These are phyloP conservation scores for Neurospora tetraspora DNA, from an alignment of 495 filamentous ascomycete genomes.

Conservation along the genomic window DNA sequence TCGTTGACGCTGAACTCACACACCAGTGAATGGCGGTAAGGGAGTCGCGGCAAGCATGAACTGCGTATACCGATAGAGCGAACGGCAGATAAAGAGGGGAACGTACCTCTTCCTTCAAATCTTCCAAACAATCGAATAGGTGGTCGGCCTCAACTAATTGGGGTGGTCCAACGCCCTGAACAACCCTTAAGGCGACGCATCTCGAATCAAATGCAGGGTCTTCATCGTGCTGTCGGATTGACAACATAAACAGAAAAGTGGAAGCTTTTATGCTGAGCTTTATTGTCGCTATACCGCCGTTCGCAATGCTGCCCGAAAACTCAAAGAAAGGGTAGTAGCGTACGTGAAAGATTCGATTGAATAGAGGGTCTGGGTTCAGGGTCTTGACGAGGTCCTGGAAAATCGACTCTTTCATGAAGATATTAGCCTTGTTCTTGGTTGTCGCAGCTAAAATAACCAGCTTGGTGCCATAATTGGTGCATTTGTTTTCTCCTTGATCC, in stretches of 20 bases:
- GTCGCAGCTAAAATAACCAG: neutral
- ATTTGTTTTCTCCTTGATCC: neutral
- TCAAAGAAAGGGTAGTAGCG: neutral
- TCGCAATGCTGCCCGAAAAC: neutral
- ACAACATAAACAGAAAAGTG: neutral
- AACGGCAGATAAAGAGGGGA: neutral
- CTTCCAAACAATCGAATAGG: neutral
- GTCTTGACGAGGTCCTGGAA: neutral
- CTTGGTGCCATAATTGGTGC: neutral
- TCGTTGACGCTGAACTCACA: fast-evolving
- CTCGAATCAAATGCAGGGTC: neutral
- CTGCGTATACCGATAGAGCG: neutral
- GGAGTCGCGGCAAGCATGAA: neutral
- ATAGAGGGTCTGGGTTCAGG: neutral
- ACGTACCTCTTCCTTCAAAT: neutral
- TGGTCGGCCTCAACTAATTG: neutral
- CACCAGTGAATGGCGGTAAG: fast-evolving
- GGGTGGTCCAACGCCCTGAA: neutral
- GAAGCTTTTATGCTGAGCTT: fast-evolving
- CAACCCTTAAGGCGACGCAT: neutral
- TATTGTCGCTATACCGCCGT: neutral
- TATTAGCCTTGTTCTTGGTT: fast-evolving
- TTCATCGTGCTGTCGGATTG: neutral
- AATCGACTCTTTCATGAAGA: neutral
- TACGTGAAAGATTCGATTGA: neutral